Evolutionary conservation across 495 filamentous ascomycete species (phyloP).

Genomic region (Cercophora samala): DNA sequence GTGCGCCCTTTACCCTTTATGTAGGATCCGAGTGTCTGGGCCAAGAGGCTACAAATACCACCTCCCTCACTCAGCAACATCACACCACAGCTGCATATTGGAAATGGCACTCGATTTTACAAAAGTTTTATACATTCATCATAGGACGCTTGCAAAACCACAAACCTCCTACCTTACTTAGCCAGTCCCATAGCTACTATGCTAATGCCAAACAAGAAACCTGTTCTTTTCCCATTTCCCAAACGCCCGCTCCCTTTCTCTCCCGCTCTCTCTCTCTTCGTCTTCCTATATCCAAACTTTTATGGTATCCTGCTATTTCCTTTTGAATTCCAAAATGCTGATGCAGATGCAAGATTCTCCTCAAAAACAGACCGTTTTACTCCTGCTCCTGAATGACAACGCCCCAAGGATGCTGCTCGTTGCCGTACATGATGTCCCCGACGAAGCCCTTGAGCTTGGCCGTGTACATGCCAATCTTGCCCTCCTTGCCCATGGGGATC

Average conservation of each 20-base stretch:
- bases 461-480: slow-evolving; percentile 61
- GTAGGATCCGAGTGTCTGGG: neutral
- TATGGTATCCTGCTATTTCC: neutral
- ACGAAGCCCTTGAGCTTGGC: slow-evolving; percentile 73
- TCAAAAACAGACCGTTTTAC: slow-evolving; percentile 11
- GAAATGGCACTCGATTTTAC: neutral
- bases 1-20: too few relatives aligned
- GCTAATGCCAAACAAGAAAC: neutral
- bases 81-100: neutral
- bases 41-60: neutral
- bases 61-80: neutral
- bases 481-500: slow-evolving; percentile 56
- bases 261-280: neutral
- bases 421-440: slow-evolving; percentile 81
- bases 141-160: too few relatives aligned
- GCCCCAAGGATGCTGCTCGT: slow-evolving; percentile 74
- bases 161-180: neutral
- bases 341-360: neutral
- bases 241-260: neutral
- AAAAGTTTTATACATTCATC: neutral
- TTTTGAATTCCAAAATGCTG: neutral
- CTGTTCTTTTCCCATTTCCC: neutral
- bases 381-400: slow-evolving; percentile 63
- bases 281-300: neutral
- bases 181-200: neutral